These are phyloP conservation scores for Metschnikowia bowlesiae DNA, from an alignment of 805 yeast genomes.

Conservation along the genomic window DNA sequence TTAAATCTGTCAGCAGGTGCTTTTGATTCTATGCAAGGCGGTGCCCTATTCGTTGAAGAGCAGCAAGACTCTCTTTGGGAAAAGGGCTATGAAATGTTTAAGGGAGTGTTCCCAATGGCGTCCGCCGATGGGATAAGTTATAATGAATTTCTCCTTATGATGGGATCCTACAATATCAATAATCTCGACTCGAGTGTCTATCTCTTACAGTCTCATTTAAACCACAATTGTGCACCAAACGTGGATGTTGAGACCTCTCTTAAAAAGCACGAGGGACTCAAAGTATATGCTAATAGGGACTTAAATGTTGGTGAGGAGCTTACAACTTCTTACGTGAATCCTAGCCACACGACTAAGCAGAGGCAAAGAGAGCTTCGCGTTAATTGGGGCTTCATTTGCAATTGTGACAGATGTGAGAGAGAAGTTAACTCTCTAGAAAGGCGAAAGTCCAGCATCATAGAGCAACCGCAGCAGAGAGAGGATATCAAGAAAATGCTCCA, in stretches of 20 bases:
- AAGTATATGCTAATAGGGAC: constrained; percentile 48
- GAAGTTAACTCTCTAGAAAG: constrained; percentile 46
- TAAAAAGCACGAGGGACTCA: constrained; percentile 50
- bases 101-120: constrained; percentile 44
- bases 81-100: constrained; percentile 50
- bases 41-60: constrained; percentile 51
- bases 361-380: constrained; percentile 63
- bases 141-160: constrained; percentile 53
- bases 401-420: constrained; percentile 58
- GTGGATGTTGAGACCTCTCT: constrained; percentile 46
- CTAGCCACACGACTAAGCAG: constrained; percentile 54
- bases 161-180: constrained; percentile 75
- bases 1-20: constrained; percentile 53
- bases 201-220: constrained; percentile 62
- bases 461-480: constrained; percentile 22
- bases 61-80: constrained; percentile 58
- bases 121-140: constrained; percentile 29
- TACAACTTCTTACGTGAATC: constrained; percentile 65
- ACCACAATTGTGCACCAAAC: constrained; percentile 75
- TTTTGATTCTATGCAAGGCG: constrained; percentile 49
- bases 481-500: constrained; percentile 47
- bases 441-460: constrained; percentile 38
- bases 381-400: constrained; percentile 77
- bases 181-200: constrained; percentile 62
- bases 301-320: constrained; percentile 66